Evolutionary conservation across 768 basidiomycete genomes (phyloP), one percentile per base, ranked within the genome.

Genomic region (Boletus reticuloceps): DNA sequence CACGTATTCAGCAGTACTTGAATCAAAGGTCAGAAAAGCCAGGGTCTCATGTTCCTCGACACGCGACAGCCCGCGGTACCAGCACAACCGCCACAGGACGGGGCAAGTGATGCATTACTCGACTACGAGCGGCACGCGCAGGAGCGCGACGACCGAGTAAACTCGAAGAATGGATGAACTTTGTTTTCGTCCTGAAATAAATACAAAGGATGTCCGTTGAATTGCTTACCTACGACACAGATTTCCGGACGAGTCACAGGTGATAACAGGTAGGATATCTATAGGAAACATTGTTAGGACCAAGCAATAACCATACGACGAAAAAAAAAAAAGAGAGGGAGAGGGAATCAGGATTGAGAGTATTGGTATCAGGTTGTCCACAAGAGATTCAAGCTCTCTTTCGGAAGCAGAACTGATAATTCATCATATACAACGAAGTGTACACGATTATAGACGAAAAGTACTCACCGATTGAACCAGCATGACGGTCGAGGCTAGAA

Each of bases 161-260:
- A 71, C 75, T 88, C 86, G 86, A 88, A 78, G 86, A 88, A 88
- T 88, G 86, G 86, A 88, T 88, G 80, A 88, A 87, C 86, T 88
- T 81, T 71, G 73, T 50, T 88, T 85, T 88, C 85, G 76, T 87
- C 85, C 70, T 74, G 53, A 39, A 44, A 48, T 29, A 17, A 53
- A 22, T 34, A n/a, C 0, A 4, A 53, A 34, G 43, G 6, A 12
- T 27, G 16, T 16, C 27, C 17, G 8, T 6, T n/a, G 16, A 20
- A 42, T 27, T 39, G 12, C 48, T 31, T 47, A 46, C 51, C 56
- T 48, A 10, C 37, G 16, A 20, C 49, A 38, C 34, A 3, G 10
- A 13, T 47, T 47, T 64, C 57, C 19, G 45, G 29, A 50, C 27
- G 3, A 6, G 4, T 43, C n/a, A 17, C 19, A 25, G n/a, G 13